Evolutionary conservation across 805 yeast genomes (phyloP), one percentile per base, ranked within the genome.

Genomic region (Candida multigemmis): DNA sequence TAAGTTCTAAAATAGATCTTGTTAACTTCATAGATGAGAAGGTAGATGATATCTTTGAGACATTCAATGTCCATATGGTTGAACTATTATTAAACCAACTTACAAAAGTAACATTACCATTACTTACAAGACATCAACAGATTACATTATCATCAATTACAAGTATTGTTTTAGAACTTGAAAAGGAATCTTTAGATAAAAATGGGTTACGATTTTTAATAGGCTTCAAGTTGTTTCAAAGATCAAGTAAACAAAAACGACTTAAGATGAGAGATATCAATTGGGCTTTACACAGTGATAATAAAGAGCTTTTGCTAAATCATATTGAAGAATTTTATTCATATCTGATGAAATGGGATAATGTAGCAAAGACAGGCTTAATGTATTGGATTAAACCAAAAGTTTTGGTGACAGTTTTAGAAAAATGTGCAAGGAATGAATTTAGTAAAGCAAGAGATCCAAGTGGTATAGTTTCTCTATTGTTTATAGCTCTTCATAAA

Each of bases 71-170:
- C 7, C 41, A 47, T 3, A 60, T 73, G 12, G 62, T 72, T 3
- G 62, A 56, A 1, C 47, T 68, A 3, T 54, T 87, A 13, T 54
- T 63, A 10, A 80, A 77, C 13, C 72, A 71, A 34, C 56, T 87
- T 27, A 72, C 74, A 22, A 74, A 69, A 33, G 60, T 70, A 4
- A 65, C 89, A 2, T 56, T 87, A 15, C 96, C 96, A 0, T 77
- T 77, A 34, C 48, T 87, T 16, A 85, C 95, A 0, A 74, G 95
- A 33, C 96, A 87, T 53, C 96, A 87, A 48, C 97, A 87, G 44
- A 74, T 78, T 16, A 85, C 96, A 0, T 62, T 87, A 15, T 63
- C 78, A 2, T 72, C 82, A 10, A 73, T 84, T 2, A 61, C 84
- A 5, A 76, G 71, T 25, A 77, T 86, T 2, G 56, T 82, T 14